Conservation (phyloP, 345 rosid genomes). For the Populus deltoides region DNA sequence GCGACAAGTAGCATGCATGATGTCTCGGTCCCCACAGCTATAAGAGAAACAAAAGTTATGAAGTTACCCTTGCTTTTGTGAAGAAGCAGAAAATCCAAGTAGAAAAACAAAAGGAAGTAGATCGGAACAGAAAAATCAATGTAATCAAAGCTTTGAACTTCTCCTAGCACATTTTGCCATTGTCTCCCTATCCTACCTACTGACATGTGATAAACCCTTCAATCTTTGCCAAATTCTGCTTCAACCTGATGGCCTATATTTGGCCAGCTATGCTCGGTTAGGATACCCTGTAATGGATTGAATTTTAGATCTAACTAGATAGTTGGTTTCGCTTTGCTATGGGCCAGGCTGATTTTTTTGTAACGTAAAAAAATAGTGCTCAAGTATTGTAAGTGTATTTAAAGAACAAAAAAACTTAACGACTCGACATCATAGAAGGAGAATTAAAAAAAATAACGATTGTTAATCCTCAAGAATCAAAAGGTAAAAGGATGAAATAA, state of each 20-base stretch:
- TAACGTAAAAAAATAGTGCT: too few species aligned
- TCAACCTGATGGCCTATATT: constrained; percentile 13
- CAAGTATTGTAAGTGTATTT: too few species aligned
- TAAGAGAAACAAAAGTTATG: constrained; percentile 16
- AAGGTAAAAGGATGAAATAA: too few species aligned
- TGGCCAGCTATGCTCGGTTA: constrained; percentile 22
- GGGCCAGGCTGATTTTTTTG: too few species aligned
- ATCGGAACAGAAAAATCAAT: constrained; percentile 16
- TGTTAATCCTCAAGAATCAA: too few species aligned
- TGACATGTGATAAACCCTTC: constrained; percentile 38
- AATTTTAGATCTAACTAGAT: neutral
- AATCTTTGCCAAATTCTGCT: constrained; percentile 12
- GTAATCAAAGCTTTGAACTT: constrained; percentile 32
- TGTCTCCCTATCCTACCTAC: constrained; percentile 46
- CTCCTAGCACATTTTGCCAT: constrained; percentile 44
- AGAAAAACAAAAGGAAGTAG: constrained; percentile 34
- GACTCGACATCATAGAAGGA: too few species aligned
- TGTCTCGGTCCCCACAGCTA: constrained; percentile 42
- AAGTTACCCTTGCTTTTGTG: constrained; percentile 10
- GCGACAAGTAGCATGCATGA: constrained; percentile 46
- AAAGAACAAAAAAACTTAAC: too few species aligned
- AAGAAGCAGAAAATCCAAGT: constrained; percentile 17
- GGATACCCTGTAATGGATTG: constrained; percentile 10
- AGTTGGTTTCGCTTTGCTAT: too few species aligned
- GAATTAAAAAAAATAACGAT: too few species aligned